Evolutionary conservation across 768 basidiomycete species (phyloP).

Genomic region (button mushroom (Agaricus bisporus)): DNA sequence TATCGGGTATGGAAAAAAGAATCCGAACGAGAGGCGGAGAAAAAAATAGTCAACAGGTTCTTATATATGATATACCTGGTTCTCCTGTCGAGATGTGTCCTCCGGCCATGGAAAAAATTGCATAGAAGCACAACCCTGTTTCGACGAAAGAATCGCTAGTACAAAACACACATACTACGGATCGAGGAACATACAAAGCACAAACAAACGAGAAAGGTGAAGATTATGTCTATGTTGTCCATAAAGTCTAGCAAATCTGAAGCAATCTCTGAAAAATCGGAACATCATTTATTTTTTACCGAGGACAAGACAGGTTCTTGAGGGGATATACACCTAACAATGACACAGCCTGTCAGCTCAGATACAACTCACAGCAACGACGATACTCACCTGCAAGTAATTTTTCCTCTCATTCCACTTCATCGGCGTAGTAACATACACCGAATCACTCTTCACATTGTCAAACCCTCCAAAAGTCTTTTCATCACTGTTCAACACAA

Average conservation of each 20-base stretch:
- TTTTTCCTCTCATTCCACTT: constrained; percentile 94
- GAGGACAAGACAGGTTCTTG: constrained; percentile 61
- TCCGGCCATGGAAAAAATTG: not conserved
- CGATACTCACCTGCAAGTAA: constrained; percentile 64
- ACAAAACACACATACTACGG: too few species aligned
- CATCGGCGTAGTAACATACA: constrained; percentile 76
- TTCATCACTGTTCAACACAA: constrained; percentile 82
- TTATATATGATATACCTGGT: too few species aligned
- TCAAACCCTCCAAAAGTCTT: constrained; percentile 86
- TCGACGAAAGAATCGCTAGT: too few species aligned
- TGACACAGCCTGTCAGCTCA: not conserved
- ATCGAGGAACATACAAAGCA: too few species aligned
- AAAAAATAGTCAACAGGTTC: constrained; percentile 35
- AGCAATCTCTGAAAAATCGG: too few species aligned
- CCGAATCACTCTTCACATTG: constrained; percentile 57
- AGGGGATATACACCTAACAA: constrained; percentile 62
- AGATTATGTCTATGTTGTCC: too few species aligned
- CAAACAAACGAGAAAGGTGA: too few species aligned
- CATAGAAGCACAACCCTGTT: too few species aligned
- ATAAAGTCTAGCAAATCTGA: too few species aligned
- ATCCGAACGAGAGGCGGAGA: constrained; percentile 79
- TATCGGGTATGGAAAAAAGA: constrained; percentile 83
- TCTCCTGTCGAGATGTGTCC: too few species aligned
- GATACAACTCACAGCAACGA: not conserved
- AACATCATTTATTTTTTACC: constrained; percentile 28